Evolutionary conservation across 2,329 filamentous ascomycete species (phyloP).

Genomic region (Sporothrix brasiliensis): DNA sequence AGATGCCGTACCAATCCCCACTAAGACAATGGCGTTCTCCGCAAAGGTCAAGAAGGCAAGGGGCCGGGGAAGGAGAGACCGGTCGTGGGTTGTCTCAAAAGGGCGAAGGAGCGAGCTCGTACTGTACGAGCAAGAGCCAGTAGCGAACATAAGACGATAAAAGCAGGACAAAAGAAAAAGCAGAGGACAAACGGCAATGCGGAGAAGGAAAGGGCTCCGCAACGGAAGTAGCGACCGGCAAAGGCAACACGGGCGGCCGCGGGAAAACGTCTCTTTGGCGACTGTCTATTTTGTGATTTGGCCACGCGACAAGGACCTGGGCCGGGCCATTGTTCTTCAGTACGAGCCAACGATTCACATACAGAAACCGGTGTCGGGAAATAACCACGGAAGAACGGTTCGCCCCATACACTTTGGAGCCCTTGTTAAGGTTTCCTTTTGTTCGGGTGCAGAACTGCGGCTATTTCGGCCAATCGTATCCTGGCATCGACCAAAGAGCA

Average conservation of each 20-base stretch:
- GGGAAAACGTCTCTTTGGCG: not conserved
- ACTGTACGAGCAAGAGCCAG: not conserved
- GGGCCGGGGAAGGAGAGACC: slow-evolving; percentile 9
- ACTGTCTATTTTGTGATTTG: not conserved
- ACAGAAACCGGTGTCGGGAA: not conserved
- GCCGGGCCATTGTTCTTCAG: not conserved
- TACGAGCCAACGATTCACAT: not conserved
- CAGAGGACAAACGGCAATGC: slow-evolving; percentile 6
- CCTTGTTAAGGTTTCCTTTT: not conserved
- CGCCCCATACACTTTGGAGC: not conserved
- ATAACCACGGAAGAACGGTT: not conserved
- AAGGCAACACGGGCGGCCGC: slow-evolving; percentile 25
- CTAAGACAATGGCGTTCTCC: slow-evolving; percentile 1
- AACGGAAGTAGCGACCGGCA: slow-evolving; percentile 21
- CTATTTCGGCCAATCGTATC: not conserved
- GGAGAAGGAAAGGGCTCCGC: slow-evolving; percentile 19
- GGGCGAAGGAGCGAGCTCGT: slow-evolving; percentile 1
- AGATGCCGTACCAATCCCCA: not conserved
- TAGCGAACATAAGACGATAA: slow-evolving; percentile 12
- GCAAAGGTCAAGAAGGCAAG: slow-evolving; percentile 15
- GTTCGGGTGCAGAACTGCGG: not conserved
- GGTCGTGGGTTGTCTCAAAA: not conserved
- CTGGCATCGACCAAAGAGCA: not conserved
- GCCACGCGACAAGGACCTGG: not conserved
- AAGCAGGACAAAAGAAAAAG: not conserved